Percentiles rank a stretch among this genome's conserved stretches.
Conservation (phyloP, 768 basidiomycete genomes). For the Suillus alpinus region DNA sequence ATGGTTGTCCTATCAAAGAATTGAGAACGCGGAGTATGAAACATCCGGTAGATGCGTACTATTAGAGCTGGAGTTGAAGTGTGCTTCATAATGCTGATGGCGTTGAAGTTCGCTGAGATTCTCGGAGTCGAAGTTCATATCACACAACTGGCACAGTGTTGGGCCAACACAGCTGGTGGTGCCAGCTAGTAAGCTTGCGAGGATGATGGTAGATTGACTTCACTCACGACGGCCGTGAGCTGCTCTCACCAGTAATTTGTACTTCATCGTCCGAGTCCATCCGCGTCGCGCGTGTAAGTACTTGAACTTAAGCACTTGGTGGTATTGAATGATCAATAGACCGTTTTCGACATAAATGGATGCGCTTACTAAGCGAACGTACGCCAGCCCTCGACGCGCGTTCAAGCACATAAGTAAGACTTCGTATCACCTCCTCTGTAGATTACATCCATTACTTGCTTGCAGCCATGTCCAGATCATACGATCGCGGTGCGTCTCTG, state of each 20-base stretch:
- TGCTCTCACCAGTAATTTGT: constrained; percentile 17
- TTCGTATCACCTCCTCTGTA: constrained; percentile 10
- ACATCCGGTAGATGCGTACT: constrained; percentile 6
- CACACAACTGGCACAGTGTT: constrained; percentile 53
- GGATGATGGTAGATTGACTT: background rate
- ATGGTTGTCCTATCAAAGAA: constrained; percentile 10
- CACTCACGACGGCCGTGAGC: constrained; percentile 12
- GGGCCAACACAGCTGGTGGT: constrained; percentile 13
- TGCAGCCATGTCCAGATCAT: constrained; percentile 80
- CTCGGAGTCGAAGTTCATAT: constrained; percentile 41
- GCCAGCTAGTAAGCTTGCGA: background rate
- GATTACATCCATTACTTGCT: background rate
- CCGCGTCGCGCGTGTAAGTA: background rate
- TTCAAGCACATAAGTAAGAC: constrained; percentile 23
- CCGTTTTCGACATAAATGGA: background rate
- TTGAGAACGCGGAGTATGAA: background rate
- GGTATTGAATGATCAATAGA: background rate
- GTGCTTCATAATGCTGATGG: constrained; percentile 54
- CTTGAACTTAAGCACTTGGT: background rate
- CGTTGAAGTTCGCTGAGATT: constrained; percentile 37
- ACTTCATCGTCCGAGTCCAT: constrained; percentile 22
- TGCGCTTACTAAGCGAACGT: constrained; percentile 24
- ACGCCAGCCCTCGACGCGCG: constrained; percentile 48
- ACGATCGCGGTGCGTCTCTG: constrained; percentile 80
- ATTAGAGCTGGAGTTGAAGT: constrained; percentile 29